These are phyloP conservation scores for Cinchona pubescens DNA, from an alignment of 257 asterid genomes.

Conservation along the genomic window DNA sequence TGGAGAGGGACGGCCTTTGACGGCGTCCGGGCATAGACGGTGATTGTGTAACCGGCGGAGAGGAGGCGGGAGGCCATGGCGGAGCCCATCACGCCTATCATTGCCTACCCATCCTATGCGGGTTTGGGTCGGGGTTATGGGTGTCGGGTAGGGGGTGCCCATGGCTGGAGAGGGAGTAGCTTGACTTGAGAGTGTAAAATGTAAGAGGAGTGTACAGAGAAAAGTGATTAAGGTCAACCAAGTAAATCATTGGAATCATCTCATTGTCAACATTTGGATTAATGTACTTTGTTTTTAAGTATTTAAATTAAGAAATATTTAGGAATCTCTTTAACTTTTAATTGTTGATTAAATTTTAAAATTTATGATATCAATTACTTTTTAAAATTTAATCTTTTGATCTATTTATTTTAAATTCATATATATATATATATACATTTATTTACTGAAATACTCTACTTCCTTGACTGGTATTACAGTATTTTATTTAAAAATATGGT, in stretches of 20 bases:
- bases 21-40: constrained; percentile 68
- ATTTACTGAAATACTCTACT: too few relatives aligned
- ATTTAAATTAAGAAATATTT: too few relatives aligned
- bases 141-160: constrained; percentile 40
- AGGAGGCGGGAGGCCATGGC: constrained; percentile 85
- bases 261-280: too few relatives aligned
- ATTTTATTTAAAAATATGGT: too few relatives aligned
- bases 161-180: constrained; percentile 4
- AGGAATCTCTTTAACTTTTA: too few relatives aligned
- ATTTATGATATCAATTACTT: too few relatives aligned
- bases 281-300: too few relatives aligned
- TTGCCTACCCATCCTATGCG: constrained; percentile 85
- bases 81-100: constrained; percentile 89
- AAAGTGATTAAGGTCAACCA: neutral
- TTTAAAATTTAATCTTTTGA: too few relatives aligned
- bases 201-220: neutral
- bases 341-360: too few relatives aligned
- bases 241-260: neutral
- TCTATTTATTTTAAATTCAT: too few relatives aligned
- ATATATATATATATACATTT: too few relatives aligned
- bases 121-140: constrained; percentile 53
- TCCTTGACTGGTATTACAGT: too few relatives aligned
- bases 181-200: neutral
- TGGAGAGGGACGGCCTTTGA: constrained; percentile 53
- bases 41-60: constrained; percentile 69